Base-by-base conservation (phyloP, 164 flowering plant species). In the Liquidambar formosana region DNA sequence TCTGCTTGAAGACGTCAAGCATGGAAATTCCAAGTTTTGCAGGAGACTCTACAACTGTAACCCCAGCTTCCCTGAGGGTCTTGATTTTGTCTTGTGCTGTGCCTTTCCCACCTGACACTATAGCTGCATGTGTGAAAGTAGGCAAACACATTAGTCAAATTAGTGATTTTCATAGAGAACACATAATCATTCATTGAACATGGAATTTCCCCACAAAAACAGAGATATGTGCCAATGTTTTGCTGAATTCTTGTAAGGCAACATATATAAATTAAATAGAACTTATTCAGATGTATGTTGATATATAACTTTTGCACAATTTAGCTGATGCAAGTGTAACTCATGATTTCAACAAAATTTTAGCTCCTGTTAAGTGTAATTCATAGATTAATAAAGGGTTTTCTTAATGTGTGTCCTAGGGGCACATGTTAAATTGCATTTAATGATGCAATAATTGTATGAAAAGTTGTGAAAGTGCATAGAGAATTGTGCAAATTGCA, bases 91-190 rank as follows among this genome's bases (percentile, higher is more conserved):
- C 99, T 73, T 93, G 99, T 22, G 99, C 99, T 18, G 99, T 95
- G 44, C 99, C 99, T 74, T 95, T 95, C 19, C 99, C 99, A 11
- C 99, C 99, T n/a, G 99, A 88, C 46, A 95, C 96, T 59, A 95
- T 95, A 60, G 99, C 99, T 95, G 90, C 83, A 80, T 26, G 21
- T 41, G 11, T 44, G 63, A 64, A 57, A 54, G 27, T 21, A 25
- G 23, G 16, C 2, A 1, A 38, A 10, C 9, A 23, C 8, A 46
- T 48, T 10, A 61, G 21, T 16, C 67, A 71, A 18, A 38, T 45
- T 8, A 56, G 47, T 44, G 21, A 22, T 33, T 33, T 33, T 33
- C 2, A 33, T 2, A 33, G 41, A 33, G 6, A 33, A 33, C 6
- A 33, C 41, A 33, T 33, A 33, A 33, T 33, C 41, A 33, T 33